phyloP scores from a whole-genome alignment of 331 rosid species.

The Acacia pycnantha region DNA sequence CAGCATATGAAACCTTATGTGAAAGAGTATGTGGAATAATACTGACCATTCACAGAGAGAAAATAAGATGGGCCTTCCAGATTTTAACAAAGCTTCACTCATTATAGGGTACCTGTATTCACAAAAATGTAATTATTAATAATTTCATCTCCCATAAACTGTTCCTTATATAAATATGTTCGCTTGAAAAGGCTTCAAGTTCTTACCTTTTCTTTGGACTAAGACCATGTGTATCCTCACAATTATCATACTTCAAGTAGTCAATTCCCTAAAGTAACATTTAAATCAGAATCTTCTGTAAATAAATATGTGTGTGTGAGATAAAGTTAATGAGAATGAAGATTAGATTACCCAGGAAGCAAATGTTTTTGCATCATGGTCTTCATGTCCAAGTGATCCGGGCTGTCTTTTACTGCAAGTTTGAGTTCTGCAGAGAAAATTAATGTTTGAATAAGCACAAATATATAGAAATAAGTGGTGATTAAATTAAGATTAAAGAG shows the following conservation, averaged over 20 bases:
- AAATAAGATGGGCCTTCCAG: conserved; percentile 58
- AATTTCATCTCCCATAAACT: background rate
- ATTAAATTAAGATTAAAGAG: background rate
- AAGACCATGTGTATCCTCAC: conserved; percentile 39
- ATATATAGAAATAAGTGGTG: background rate
- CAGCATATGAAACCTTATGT: background rate
- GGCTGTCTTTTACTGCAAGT: conserved; percentile 67
- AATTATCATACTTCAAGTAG: conserved; percentile 68
- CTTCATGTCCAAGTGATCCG: conserved; percentile 70
- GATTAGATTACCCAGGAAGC: conserved; percentile 62
- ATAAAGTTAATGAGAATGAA: background rate
- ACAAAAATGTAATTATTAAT: background rate
- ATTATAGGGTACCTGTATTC: conserved; percentile 56
- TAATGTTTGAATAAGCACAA: background rate
- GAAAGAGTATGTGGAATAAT: background rate
- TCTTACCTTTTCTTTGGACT: conserved; percentile 49
- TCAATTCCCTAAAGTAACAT: conserved; percentile 45
- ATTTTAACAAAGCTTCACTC: conserved; percentile 59
- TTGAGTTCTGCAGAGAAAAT: conserved; percentile 35
- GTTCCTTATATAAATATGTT: background rate
- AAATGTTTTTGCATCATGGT: conserved; percentile 66
- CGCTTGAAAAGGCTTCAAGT: background rate
- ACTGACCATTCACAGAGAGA: conserved; percentile 72
- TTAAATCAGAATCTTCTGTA: background rate
- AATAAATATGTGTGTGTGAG: background rate